Percentiles rank a stretch among this genome's conserved stretches.
These are phyloP conservation scores for Camillea tinctor DNA, from an alignment of 2,329 filamentous ascomycete genomes.

Conservation along the genomic window DNA sequence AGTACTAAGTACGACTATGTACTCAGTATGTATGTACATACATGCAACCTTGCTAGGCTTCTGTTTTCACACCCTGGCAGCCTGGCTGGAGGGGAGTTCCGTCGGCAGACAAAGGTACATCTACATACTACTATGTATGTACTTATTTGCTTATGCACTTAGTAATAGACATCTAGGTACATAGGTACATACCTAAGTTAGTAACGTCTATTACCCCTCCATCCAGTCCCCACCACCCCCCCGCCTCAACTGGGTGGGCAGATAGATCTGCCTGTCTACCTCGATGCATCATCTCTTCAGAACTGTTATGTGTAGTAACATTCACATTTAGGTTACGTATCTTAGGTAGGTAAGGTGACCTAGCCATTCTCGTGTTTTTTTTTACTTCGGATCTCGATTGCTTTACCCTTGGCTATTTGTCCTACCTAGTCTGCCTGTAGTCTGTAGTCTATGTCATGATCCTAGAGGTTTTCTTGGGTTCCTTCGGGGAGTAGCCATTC, in stretches of 20 bases:
- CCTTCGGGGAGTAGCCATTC: slow-evolving; percentile 10
- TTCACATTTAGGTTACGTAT: too few relatives aligned
- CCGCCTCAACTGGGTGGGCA: too few relatives aligned
- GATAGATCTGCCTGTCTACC: too few relatives aligned
- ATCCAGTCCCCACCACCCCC: background rate
- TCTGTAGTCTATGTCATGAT: slow-evolving; percentile 29
- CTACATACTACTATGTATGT: too few relatives aligned
- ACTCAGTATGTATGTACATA: background rate
- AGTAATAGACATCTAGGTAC: too few relatives aligned
- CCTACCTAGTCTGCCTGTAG: slow-evolving; percentile 15
- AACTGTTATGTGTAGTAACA: too few relatives aligned
- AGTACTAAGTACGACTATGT: background rate
- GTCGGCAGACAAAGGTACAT: too few relatives aligned
- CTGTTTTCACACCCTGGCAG: background rate
- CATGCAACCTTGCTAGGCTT: background rate
- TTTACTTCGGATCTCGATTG: slow-evolving; percentile 21
- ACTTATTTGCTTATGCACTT: too few relatives aligned
- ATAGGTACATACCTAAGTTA: too few relatives aligned
- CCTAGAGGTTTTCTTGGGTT: slow-evolving; percentile 14
- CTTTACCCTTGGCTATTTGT: slow-evolving; percentile 15
- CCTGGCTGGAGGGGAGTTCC: background rate
- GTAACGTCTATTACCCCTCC: background rate
- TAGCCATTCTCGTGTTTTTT: slow-evolving; percentile 7
- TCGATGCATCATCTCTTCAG: too few relatives aligned
- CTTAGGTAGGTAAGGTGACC: background rate